A percentile compares a stretch with the other conserved stretches of the same genome.
Evolutionary conservation across 306 rosid genomes (phyloP).

Genomic region (Senna tora): DNA sequence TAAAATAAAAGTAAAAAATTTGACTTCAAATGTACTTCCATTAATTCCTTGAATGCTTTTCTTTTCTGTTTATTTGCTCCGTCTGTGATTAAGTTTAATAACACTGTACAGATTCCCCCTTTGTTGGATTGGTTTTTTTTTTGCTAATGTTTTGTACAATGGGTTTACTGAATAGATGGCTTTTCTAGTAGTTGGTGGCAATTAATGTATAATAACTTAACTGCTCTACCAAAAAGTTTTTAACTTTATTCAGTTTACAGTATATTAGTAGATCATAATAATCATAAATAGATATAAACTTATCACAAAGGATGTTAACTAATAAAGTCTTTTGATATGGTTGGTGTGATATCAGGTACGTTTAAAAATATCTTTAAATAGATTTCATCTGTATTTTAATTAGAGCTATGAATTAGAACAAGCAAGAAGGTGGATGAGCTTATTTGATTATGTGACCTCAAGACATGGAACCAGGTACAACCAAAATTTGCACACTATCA

Average conservation of each 20-base stretch:
- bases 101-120: slow-evolving; percentile 3
- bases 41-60: neutral
- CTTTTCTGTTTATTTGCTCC: slow-evolving; percentile 6
- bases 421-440: slow-evolving; percentile 12
- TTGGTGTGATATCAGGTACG: neutral
- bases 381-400: slow-evolving; percentile 26
- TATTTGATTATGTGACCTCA: slow-evolving; percentile 15
- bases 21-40: neutral
- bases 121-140: neutral
- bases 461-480: slow-evolving; percentile 8
- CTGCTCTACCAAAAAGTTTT: neutral
- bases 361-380: neutral
- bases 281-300: neutral
- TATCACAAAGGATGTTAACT: neutral
- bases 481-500: no score
- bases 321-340: neutral
- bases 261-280: no score
- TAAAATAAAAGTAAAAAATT: no score
- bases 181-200: slow-evolving; percentile 15
- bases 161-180: slow-evolving; percentile 23
- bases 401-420: slow-evolving; percentile 24
- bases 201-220: slow-evolving; percentile 19
- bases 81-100: neutral
- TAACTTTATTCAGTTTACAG: neutral
- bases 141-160: slow-evolving; percentile 17